Evolutionary conservation across 192 early-diverging fungal genomes (phyloP), one percentile per base, ranked within the genome.

Genomic region (Podila epicladia): DNA sequence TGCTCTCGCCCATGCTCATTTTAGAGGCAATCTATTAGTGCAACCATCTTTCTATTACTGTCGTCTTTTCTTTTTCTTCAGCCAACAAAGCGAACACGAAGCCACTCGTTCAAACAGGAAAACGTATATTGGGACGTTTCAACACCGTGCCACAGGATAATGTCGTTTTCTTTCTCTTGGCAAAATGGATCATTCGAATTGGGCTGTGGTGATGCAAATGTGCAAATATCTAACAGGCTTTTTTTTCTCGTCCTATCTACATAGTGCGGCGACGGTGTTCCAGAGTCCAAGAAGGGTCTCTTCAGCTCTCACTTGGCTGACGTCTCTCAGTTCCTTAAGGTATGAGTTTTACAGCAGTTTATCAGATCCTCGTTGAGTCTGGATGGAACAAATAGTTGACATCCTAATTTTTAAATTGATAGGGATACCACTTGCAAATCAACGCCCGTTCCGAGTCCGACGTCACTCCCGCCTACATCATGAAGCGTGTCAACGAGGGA

Each of bases 201-300:
- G 41, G 41, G 41, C 41, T 45, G 41, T 45, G 41, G 41, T 45
- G 41, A 17, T 45, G 41, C 41, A 45, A 45, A 45, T 45, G 4
- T 45, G 41, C 41, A 45, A 45, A 45, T 45, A 45, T 17, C 53
- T 32, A 32, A 61, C 59, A 31, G 26, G 0, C 51, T 32, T 45
- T 5, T 0, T 7, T 6, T 13, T 45, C 19, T 49, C 45, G 24
- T 28, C 26, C 24, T 22, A 28, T 70, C 2, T 32, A 2, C 9
- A 53, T 70, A 94, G 92, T 98, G 96, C 82, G 97, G 97, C 12
- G 93, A 93, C 55, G 96, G 96, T 45, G 97, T 98, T 22, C 95
- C 95, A 20, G 96, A 96, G 65, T 83, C 90, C 55, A 91, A 92
- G 77, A 98, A 98, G 87, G 96, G 94, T 31, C 85, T 95, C 60